phyloP scores from a whole-genome alignment of 208 protist species.

The Angomonas ambiguus region DNA sequence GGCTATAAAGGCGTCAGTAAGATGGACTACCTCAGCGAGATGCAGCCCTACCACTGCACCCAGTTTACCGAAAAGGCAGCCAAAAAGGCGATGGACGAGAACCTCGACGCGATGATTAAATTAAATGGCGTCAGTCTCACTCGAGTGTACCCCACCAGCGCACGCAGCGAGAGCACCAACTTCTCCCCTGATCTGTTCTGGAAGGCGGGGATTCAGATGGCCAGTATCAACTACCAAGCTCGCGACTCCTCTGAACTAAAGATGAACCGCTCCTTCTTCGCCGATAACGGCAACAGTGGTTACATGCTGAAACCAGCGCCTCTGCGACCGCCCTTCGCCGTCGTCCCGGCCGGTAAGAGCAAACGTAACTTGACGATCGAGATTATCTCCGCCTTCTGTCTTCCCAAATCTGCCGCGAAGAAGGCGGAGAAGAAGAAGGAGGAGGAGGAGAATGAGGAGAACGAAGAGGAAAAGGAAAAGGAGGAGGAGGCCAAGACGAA shows the following conservation, averaged over 20 bases:
- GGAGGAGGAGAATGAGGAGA: background rate
- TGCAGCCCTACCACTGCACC: slow-evolving; percentile 59
- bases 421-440: background rate
- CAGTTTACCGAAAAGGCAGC: slow-evolving; percentile 62
- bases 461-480: background rate
- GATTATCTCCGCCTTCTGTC: slow-evolving; percentile 66
- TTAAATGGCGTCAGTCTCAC: slow-evolving; percentile 75
- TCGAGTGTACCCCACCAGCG: slow-evolving; percentile 91
- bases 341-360: slow-evolving; percentile 3
- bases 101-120: slow-evolving; percentile 25
- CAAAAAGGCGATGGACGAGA: slow-evolving; percentile 30
- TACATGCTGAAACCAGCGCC: slow-evolving; percentile 92
- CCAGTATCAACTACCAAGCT: slow-evolving; percentile 92
- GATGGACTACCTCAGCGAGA: slow-evolving; percentile 41
- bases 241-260: slow-evolving; percentile 46
- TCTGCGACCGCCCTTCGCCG: slow-evolving; percentile 26
- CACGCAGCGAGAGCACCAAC: slow-evolving; percentile 90
- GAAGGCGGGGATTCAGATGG: slow-evolving; percentile 82
- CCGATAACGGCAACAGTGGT: slow-evolving; percentile 89
- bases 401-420: slow-evolving; percentile 33
- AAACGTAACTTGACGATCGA: slow-evolving; percentile 40
- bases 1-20: slow-evolving; percentile 57
- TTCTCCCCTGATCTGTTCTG: slow-evolving; percentile 82
- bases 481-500: background rate
- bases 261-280: slow-evolving; percentile 88